Evolutionary conservation across 129 eudicot genomes (phyloP), one percentile per base, ranked within the genome.

Genomic region (Chrysanthemum seticuspe): DNA sequence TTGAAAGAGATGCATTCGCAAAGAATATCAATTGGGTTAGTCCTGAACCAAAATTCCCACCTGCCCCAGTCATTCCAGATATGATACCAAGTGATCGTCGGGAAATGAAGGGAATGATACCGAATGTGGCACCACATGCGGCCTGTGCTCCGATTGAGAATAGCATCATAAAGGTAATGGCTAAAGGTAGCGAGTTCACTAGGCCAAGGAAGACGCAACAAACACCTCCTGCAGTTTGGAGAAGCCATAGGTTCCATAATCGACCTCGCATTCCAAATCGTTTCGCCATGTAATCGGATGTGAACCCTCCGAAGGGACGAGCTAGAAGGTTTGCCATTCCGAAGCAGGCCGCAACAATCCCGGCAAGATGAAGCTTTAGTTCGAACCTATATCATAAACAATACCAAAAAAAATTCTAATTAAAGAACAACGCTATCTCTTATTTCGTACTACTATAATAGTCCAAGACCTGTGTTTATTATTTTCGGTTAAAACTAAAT

Each of bases 321-420:
- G 98, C 87, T 16, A 77, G 48, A n/a, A 92, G 55, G 84, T 92
- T 92, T 11, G 98, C 90, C 96, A 92, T 89, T 23, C 98, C 98
- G 55, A 87, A 92, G 36, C 82, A 52, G 9, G 98, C 96, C 0
- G 98, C 98, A 1, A 92, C 74, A 29, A 76, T 81, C 68, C 98
- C 96, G 3, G 96, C 96, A 10, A 83, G 81, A 72, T 87, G 90
- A 63, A 90, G 96, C 70, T 90, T 82, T 62, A 89, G 88, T 63
- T 85, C 78, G 59, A 89, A 89, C 70, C 96, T 89, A 55, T 68
- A 10, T 21, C 56, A 13, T 6, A 10, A 21, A 57, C 54, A 71
- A 5, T 40, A 40, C 10, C 6, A 40, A 40, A 2, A 10, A 40
- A 7, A 1, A 40, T 2, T 40, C 47, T 40, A 40, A 36, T 36